Evolutionary conservation across 2,329 filamentous ascomycete species (phyloP).

Genomic region (Exophiala lecanii-corni): DNA sequence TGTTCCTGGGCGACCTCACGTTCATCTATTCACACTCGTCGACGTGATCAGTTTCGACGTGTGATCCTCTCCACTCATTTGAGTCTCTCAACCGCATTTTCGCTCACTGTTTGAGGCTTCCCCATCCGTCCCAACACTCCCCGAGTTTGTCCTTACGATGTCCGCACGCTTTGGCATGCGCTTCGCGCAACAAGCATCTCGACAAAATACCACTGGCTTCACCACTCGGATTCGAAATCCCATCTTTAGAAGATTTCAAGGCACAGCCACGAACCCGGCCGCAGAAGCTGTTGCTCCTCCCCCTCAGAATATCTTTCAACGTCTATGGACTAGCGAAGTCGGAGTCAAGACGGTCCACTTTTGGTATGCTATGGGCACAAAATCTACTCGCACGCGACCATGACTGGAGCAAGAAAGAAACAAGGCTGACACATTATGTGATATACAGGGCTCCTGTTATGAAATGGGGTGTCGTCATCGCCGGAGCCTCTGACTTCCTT

Average conservation of each 20-base stretch:
- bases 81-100: too few species aligned
- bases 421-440: constrained; percentile 4
- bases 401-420: neutral
- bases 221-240: constrained; percentile 47
- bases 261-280: constrained; percentile 53
- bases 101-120: too few species aligned
- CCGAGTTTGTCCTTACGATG: constrained; percentile 36
- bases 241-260: constrained; percentile 64
- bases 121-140: constrained; percentile 7
- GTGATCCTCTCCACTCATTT: constrained; percentile 17
- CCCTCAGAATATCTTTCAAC: constrained; percentile 56
- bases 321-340: constrained; percentile 77
- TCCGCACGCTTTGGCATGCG: constrained; percentile 56
- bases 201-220: constrained; percentile 33
- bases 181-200: constrained; percentile 51
- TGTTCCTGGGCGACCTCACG: too few species aligned
- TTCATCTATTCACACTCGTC: too few species aligned
- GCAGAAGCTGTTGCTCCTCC: constrained; percentile 37
- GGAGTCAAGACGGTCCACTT: constrained; percentile 95
- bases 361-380: constrained; percentile 57
- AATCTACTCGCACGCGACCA: neutral
- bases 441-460: constrained; percentile 77
- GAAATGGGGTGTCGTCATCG: constrained; percentile 93
- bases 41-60: neutral
- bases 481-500: constrained; percentile 84